A percentile compares a stretch with the other conserved stretches of the same genome.
Evolutionary conservation across 2,329 filamentous ascomycete genomes (phyloP).

Genomic region (Dryadomyces sulphureus): DNA sequence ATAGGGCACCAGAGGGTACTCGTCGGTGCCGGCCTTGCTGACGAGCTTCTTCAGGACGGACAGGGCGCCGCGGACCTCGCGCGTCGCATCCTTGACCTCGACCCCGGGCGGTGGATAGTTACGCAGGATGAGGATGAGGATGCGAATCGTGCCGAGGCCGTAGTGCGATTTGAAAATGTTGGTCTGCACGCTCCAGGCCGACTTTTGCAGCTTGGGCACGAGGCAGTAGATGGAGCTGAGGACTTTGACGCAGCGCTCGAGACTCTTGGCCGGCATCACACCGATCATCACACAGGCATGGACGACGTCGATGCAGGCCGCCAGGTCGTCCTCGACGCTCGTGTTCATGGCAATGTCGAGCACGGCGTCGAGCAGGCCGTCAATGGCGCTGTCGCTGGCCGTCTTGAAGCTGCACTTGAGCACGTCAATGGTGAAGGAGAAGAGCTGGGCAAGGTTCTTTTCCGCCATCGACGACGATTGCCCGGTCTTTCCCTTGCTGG

Average conservation of each 20-base stretch:
- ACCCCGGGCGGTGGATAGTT: conserved; percentile 29
- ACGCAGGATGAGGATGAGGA: conserved; percentile 47
- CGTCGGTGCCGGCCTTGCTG: conserved; percentile 42
- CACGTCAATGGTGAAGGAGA: conserved; percentile 50
- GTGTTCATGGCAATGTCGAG: conserved; percentile 56
- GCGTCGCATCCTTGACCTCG: conserved; percentile 33
- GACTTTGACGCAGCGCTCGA: conserved; percentile 53
- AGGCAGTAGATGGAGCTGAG: conserved; percentile 59
- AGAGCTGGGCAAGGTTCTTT: conserved; percentile 47
- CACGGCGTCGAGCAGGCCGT: conserved; percentile 44
- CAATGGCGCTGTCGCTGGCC: conserved; percentile 46
- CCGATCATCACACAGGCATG: conserved; percentile 60
- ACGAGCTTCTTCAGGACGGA: conserved; percentile 48
- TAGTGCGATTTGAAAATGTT: conserved; percentile 62
- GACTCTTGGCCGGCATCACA: conserved; percentile 46
- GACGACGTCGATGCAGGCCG: conserved; percentile 51
- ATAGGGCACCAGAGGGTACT: conserved; percentile 45
- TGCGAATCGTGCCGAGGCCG: conserved; percentile 51
- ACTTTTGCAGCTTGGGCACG: conserved; percentile 42
- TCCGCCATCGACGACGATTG: conserved; percentile 32
- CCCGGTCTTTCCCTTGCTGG: conserved; percentile 18
- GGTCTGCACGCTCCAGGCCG: conserved; percentile 54
- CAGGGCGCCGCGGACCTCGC: conserved; percentile 47
- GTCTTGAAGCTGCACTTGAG: conserved; percentile 65
- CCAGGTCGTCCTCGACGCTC: conserved; percentile 47